These are phyloP conservation scores for Urtica urens DNA, from an alignment of 306 rosid species.

Conservation along the genomic window DNA sequence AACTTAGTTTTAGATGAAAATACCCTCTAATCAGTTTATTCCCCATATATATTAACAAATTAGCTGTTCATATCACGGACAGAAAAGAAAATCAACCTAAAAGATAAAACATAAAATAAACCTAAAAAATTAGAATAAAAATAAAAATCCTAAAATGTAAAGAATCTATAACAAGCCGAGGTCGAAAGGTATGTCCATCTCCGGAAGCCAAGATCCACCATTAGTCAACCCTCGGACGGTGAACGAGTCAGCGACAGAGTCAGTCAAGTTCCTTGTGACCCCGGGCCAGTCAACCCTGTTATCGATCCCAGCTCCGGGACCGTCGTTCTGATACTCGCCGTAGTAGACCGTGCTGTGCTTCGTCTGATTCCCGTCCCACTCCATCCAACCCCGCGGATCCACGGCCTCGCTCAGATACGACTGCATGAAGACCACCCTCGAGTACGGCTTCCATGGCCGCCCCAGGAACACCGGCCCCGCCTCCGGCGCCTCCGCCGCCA, in stretches of 20 bases:
- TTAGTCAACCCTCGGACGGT: neutral
- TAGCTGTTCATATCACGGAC: no score
- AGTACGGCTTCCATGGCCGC: no score
- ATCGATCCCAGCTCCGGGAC: neutral
- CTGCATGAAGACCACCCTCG: no score
- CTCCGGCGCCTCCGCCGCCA: conserved; percentile 33
- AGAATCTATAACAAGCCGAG: neutral
- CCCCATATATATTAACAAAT: no score
- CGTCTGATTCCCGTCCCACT: no score
- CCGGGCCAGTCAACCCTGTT: conserved; percentile 6
- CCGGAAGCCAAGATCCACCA: conserved; percentile 3
- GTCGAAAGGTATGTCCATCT: neutral
- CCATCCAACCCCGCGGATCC: no score
- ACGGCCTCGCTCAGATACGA: no score
- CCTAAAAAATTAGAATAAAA: neutral
- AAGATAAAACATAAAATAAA: neutral
- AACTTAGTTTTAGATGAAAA: no score
- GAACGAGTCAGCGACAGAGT: neutral
- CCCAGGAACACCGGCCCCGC: no score
- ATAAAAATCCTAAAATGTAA: neutral
- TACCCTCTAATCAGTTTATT: no score
- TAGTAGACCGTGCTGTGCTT: conserved; percentile 1
- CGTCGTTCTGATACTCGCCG: conserved; percentile 1
- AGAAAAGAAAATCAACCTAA: no score
- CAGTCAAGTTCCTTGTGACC: neutral